These are phyloP conservation scores for Eudorina sp. DNA, from an alignment of 139 green algal species.

Conservation along the genomic window DNA sequence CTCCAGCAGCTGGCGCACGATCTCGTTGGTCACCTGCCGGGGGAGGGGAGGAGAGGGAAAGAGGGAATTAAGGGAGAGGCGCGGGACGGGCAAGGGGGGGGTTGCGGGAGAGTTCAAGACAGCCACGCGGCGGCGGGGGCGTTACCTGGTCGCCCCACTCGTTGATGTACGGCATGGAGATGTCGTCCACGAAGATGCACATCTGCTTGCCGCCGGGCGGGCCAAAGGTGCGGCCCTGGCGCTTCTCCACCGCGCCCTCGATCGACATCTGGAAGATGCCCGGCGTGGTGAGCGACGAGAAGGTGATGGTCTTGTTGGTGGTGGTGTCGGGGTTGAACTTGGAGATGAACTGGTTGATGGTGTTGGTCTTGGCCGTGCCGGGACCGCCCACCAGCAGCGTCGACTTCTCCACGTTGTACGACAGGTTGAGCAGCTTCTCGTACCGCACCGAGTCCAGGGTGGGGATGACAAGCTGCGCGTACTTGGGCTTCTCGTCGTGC, in stretches of 20 bases:
- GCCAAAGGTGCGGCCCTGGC: constrained; percentile 94
- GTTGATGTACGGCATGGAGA: constrained; percentile 94
- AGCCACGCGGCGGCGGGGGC: background rate
- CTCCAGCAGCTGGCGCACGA: constrained; percentile 95
- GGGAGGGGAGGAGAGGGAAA: background rate
- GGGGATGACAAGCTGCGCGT: constrained; percentile 92
- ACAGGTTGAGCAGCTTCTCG: constrained; percentile 86
- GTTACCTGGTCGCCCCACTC: constrained; percentile 96
- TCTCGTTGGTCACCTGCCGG: constrained; percentile 93
- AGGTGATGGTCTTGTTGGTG: constrained; percentile 91
- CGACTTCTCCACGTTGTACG: constrained; percentile 76
- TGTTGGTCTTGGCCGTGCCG: constrained; percentile 94
- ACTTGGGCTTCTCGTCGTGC: constrained; percentile 87
- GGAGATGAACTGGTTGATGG: constrained; percentile 89
- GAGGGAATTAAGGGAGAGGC: background rate
- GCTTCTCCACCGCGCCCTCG: constrained; percentile 92
- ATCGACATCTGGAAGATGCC: constrained; percentile 91
- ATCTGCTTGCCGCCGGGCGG: constrained; percentile 90
- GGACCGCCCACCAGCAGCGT: constrained; percentile 89
- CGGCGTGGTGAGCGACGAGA: constrained; percentile 93
- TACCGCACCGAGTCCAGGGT: constrained; percentile 91
- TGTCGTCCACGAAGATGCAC: constrained; percentile 94
- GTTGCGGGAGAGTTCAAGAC: background rate
- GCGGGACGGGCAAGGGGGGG: background rate
- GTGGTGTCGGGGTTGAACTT: constrained; percentile 81